Evolutionary conservation across 148 eudicot genomes (phyloP).

Genomic region (Euryodendron excelsum): DNA sequence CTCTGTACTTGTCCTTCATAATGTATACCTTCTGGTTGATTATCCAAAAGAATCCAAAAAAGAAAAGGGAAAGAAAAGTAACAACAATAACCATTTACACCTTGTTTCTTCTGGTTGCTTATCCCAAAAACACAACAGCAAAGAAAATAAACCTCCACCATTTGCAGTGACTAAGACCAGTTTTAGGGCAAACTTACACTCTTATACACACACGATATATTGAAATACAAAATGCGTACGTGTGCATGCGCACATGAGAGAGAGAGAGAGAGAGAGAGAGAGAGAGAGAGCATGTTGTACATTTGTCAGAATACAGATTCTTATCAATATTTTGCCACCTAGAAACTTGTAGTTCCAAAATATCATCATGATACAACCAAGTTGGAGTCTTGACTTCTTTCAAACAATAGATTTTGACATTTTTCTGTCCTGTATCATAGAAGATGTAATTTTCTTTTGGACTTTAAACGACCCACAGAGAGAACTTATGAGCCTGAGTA

Average conservation of each 20-base stretch:
- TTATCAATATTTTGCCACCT: background rate
- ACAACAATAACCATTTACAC: too few relatives aligned
- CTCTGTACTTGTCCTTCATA: background rate
- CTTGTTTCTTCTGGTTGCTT: too few relatives aligned
- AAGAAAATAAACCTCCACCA: background rate
- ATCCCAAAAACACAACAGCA: background rate
- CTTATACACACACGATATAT: background rate
- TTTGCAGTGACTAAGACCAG: background rate
- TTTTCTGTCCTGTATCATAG: too few relatives aligned
- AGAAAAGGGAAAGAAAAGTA: background rate
- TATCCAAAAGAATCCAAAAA: background rate
- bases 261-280: too few relatives aligned
- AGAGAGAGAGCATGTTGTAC: background rate
- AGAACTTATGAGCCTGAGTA: background rate
- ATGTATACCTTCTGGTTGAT: background rate
- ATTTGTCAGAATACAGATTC: background rate
- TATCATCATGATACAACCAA: background rate
- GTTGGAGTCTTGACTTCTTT: background rate
- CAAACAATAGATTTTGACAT: too few relatives aligned
- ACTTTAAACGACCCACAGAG: too few relatives aligned
- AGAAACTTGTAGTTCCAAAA: background rate
- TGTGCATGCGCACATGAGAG: background rate
- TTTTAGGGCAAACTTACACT: background rate
- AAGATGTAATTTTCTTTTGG: too few relatives aligned
- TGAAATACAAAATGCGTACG: background rate